phyloP scores from a whole-genome alignment of 2,329 filamentous ascomycete species.

The Penicillium expansum region DNA sequence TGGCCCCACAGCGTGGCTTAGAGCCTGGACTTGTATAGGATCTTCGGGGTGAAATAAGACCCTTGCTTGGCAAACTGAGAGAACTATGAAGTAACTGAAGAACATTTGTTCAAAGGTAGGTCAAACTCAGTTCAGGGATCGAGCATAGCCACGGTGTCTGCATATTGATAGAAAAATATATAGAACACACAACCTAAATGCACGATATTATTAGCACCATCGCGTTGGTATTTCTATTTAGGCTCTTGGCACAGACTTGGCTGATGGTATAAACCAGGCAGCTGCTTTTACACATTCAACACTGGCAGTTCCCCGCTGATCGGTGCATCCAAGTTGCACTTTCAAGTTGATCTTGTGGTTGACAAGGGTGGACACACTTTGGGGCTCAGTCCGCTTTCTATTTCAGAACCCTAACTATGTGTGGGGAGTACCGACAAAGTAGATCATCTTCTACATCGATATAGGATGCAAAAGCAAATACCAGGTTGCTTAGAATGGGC shows the following conservation, averaged over 20 bases:
- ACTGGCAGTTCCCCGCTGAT: slow-evolving; percentile 13
- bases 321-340: slow-evolving; percentile 1
- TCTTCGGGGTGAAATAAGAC: background rate
- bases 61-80: slow-evolving; percentile 9
- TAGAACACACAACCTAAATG: background rate
- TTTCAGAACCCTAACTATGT: background rate
- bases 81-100: background rate
- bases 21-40: slow-evolving; percentile 5
- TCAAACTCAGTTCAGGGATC: background rate
- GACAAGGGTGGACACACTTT: slow-evolving; percentile 1
- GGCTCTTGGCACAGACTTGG: slow-evolving; percentile 15
- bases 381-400: slow-evolving; percentile 12
- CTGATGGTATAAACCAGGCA: slow-evolving; percentile 14
- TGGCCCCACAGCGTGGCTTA: slow-evolving; percentile 20
- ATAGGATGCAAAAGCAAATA: background rate
- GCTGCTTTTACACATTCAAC: slow-evolving; percentile 15
- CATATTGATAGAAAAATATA: background rate
- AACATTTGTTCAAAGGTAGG: background rate
- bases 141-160: background rate
- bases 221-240: background rate
- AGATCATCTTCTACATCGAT: background rate
- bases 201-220: slow-evolving; percentile 1
- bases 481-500: background rate
- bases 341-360: slow-evolving; percentile 1
- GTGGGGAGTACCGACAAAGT: background rate